A percentile compares a stretch with the other conserved stretches of the same genome.
Evolutionary conservation across 2,329 filamentous ascomycete genomes (phyloP).

Genomic region (Fusarium cicatricum): DNA sequence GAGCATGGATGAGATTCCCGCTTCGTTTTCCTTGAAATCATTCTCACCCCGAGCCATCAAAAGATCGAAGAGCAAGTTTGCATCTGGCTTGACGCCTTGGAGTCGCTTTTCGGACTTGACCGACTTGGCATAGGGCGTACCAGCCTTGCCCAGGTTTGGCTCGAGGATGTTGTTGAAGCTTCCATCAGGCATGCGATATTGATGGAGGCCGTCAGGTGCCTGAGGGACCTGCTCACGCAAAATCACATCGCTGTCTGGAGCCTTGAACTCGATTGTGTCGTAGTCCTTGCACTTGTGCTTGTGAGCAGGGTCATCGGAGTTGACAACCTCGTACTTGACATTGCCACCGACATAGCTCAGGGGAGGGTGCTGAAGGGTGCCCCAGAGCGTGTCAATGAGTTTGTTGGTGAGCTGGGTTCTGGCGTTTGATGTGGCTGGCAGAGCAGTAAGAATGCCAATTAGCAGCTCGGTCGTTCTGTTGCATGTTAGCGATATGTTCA

Average conservation of each 20-base stretch:
- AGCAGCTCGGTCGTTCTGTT: conserved; percentile 51
- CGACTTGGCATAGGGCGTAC: conserved; percentile 73
- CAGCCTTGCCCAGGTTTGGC: conserved; percentile 70
- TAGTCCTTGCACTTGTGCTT: conserved; percentile 44
- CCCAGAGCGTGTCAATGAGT: conserved; percentile 62
- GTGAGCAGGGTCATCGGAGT: conserved; percentile 43
- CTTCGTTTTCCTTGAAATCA: conserved; percentile 69
- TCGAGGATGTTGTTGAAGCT: conserved; percentile 65
- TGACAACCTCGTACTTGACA: conserved; percentile 50
- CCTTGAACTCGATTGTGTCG: conserved; percentile 52
- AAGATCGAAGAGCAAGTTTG: conserved; percentile 72
- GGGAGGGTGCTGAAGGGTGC: conserved; percentile 63
- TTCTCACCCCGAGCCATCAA: conserved; percentile 65
- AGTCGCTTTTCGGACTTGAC: conserved; percentile 66
- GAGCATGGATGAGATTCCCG: conserved; percentile 76
- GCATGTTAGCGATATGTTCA: conserved; percentile 20
- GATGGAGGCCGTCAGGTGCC: conserved; percentile 48
- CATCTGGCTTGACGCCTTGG: conserved; percentile 68
- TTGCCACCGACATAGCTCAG: conserved; percentile 53
- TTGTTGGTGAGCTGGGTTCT: conserved; percentile 55
- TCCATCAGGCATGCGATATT: conserved; percentile 50
- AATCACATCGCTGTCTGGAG: conserved; percentile 48
- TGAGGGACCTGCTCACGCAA: conserved; percentile 49
- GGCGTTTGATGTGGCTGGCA: conserved; percentile 47
- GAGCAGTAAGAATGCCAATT: conserved; percentile 50